phyloP scores from a whole-genome alignment of 768 basidiomycete species.

The Collybia sp. region DNA sequence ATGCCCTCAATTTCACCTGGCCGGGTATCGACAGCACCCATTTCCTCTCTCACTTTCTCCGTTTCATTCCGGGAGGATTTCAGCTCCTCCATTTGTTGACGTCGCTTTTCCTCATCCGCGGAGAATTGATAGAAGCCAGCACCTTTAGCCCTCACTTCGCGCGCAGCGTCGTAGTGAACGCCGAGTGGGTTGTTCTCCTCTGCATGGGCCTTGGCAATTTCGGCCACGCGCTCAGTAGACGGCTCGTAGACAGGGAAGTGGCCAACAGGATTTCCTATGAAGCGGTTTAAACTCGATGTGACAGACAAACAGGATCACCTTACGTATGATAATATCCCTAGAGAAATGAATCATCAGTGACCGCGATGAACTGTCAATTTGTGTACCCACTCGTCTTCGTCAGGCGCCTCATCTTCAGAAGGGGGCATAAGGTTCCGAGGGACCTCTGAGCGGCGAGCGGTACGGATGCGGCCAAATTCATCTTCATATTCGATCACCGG shows the following conservation, averaged over 20 bases:
- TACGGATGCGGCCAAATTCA: slow-evolving; percentile 79
- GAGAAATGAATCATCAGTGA: not conserved
- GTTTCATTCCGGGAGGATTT: slow-evolving; percentile 68
- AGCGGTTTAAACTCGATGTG: not conserved
- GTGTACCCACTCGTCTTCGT: slow-evolving; percentile 54
- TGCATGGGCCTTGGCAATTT: slow-evolving; percentile 63
- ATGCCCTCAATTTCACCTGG: slow-evolving; percentile 81
- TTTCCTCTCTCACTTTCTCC: slow-evolving; percentile 50
- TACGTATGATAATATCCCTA: slow-evolving; percentile 61
- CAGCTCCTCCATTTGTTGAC: slow-evolving; percentile 80
- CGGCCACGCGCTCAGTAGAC: slow-evolving; percentile 71
- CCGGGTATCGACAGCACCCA: slow-evolving; percentile 53
- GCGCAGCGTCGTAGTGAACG: slow-evolving; percentile 76
- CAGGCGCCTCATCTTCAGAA: slow-evolving; percentile 37
- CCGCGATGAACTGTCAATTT: too few species aligned
- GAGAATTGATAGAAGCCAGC: slow-evolving; percentile 94
- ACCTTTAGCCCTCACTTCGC: slow-evolving; percentile 83
- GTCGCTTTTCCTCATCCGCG: slow-evolving; percentile 73
- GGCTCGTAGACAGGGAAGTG: slow-evolving; percentile 90
- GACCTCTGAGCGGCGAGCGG: slow-evolving; percentile 67
- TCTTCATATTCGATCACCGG: slow-evolving; percentile 84
- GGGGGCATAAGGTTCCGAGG: slow-evolving; percentile 58
- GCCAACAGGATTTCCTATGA: slow-evolving; percentile 70
- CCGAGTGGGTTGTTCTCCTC: slow-evolving; percentile 71
- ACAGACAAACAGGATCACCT: slow-evolving; percentile 10